These are phyloP conservation scores for Oryza meyeriana DNA, from an alignment of 176 grass and related monocot species.

Conservation along the genomic window DNA sequence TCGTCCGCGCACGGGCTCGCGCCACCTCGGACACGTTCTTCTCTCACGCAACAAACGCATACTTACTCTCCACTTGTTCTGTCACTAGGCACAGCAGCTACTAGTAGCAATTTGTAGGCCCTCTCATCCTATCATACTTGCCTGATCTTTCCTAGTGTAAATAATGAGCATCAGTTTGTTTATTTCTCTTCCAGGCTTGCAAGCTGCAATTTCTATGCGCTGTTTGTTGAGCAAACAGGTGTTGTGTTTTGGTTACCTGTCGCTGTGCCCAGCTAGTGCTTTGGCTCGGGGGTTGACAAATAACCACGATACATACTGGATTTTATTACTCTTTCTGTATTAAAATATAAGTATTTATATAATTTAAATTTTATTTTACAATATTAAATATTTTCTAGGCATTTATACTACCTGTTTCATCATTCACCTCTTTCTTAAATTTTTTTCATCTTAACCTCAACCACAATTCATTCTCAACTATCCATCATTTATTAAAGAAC, in stretches of 20 bases:
- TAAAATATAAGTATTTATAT: too few species aligned
- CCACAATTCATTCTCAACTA: too few species aligned
- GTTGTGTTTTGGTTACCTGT: neutral
- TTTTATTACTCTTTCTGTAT: too few species aligned
- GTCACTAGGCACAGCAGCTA: neutral
- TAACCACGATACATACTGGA: too few species aligned
- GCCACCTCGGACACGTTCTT: conserved; percentile 6
- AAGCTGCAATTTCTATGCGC: neutral
- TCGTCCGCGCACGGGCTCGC: neutral
- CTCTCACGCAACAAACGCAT: neutral
- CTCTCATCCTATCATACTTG: neutral
- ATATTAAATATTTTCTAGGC: too few species aligned
- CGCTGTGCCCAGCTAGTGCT: neutral
- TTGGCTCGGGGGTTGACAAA: neutral
- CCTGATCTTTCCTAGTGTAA: neutral
- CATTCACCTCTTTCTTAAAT: too few species aligned
- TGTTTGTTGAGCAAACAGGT: neutral
- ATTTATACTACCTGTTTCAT: too few species aligned
- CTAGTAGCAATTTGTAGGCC: neutral
- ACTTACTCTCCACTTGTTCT: neutral
- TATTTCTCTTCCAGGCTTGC: neutral
- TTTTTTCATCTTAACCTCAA: too few species aligned
- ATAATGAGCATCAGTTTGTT: neutral
- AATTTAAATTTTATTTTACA: too few species aligned
- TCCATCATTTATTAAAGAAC: too few species aligned